These are phyloP conservation scores for Neofusicoccum laricinum DNA, from an alignment of 2,329 filamentous ascomycete species.

Conservation along the genomic window DNA sequence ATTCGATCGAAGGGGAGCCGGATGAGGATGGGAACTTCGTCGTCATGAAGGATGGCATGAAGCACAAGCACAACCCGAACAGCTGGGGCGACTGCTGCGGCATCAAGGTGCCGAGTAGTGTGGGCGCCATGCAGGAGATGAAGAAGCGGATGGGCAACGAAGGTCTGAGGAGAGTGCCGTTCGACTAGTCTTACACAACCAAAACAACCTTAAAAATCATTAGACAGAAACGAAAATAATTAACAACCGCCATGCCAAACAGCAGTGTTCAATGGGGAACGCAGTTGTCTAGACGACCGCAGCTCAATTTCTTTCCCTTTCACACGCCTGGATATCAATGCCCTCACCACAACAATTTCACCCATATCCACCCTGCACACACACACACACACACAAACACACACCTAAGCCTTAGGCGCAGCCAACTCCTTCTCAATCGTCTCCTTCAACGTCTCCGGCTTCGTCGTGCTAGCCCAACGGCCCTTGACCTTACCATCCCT, in stretches of 20 bases:
- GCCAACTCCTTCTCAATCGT: conserved; percentile 70
- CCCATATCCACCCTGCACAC: neutral
- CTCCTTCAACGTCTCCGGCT: conserved; percentile 77
- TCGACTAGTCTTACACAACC: conserved; percentile 56
- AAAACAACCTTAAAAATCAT: neutral
- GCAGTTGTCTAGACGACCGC: neutral
- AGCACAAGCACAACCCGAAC: conserved; percentile 65
- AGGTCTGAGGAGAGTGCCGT: conserved; percentile 71
- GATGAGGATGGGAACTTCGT: conserved; percentile 56
- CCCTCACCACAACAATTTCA: neutral
- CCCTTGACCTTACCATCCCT: conserved; percentile 81
- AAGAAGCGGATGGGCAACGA: conserved; percentile 68
- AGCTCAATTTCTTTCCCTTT: neutral
- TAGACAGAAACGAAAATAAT: neutral
- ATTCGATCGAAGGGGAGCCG: conserved; percentile 45
- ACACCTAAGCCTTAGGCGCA: neutral
- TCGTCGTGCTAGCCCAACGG: conserved; percentile 83
- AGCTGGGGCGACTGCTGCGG: conserved; percentile 96
- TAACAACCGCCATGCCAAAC: neutral
- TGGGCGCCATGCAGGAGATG: conserved; percentile 87
- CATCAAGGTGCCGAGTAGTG: conserved; percentile 91
- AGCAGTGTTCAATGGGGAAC: neutral
- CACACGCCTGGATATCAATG: conserved; percentile 10
- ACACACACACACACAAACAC: neutral
- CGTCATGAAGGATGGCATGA: conserved; percentile 63